Evolutionary conservation across 495 filamentous ascomycete genomes (phyloP), one percentile per base, ranked within the genome.

Genomic region (Penicillium tannophilum): DNA sequence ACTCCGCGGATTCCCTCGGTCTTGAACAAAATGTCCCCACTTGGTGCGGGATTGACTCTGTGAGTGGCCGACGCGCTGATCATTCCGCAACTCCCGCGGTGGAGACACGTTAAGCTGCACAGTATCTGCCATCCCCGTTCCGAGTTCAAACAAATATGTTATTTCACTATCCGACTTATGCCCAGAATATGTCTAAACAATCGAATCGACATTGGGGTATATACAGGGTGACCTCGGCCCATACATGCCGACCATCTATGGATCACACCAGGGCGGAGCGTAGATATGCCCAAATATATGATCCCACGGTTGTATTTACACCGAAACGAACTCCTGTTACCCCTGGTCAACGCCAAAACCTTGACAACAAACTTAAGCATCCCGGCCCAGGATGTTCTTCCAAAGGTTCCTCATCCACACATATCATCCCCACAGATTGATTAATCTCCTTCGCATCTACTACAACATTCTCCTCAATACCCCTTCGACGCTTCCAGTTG

Each of bases 401-500:
- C 20, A 23, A 23, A 0, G 16, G 31, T 33, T 50, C 26, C 16
- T 33, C 39, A 41, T 41, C 14, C 39, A 17, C 16, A 6, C 11
- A 50, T n/a, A 2, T 10, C 52, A 54, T 42, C 28, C 42, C 61
- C 35, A 62, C 45, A 6, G 49, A 53, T 12, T 33, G 20, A 50
- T 63, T 60, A 23, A 68, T 62, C 19, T 55, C 57, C 30, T 63
- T 53, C 11, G 49, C 61, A 19, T 23, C 39, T 3, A 62, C 28
- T 2, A 56, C 7, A 17, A 42, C 51, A 20, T 61, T 39, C 58
- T 65, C 65, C 26, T 19, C 41, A 19, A 72, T 63, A 28, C 65
- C 65, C 14, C 63, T 44, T 11, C 69, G 45, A 17, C 65, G 60
- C 54, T 63, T 67, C 65, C 65, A 70, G 53, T 70, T 72, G 43